Percentiles rank a stretch among this genome's conserved stretches.
Evolutionary conservation across 345 rosid species (phyloP).

Genomic region (Balakata baccata): DNA sequence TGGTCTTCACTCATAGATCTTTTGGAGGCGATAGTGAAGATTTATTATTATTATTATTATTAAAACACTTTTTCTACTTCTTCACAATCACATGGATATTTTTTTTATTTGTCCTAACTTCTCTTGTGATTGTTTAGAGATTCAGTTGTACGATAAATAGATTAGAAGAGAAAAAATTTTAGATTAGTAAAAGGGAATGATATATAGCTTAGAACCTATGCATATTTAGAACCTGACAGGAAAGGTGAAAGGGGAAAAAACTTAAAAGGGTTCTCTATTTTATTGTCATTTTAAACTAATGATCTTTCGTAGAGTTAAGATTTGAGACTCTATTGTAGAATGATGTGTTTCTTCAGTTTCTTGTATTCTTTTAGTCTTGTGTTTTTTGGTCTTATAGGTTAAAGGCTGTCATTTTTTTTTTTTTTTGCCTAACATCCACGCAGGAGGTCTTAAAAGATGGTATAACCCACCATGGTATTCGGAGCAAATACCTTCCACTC

Average conservation of each 20-base stretch:
- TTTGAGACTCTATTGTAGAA: neutral
- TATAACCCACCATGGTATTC: slow-evolving; percentile 68
- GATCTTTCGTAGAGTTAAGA: neutral
- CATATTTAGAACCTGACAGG: no score
- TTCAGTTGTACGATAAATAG: neutral
- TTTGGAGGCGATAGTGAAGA: neutral
- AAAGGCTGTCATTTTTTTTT: neutral
- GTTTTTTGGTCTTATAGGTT: neutral
- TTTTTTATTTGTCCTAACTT: neutral
- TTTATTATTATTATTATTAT: neutral
- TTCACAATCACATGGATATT: neutral
- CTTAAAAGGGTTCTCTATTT: no score
- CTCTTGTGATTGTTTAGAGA: neutral
- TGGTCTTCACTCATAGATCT: neutral
- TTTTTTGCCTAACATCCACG: slow-evolving; percentile 21
- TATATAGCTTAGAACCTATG: neutral
- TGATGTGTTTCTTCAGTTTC: neutral
- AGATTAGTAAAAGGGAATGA: neutral
- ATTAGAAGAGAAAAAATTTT: neutral
- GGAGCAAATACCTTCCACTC: slow-evolving; percentile 65
- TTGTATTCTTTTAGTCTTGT: neutral
- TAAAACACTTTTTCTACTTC: neutral
- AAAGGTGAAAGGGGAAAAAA: neutral
- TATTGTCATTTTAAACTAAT: neutral
- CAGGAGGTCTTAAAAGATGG: slow-evolving; percentile 81